Evolutionary conservation across 345 rosid species (phyloP).

Genomic region (Adansonia digitata): DNA sequence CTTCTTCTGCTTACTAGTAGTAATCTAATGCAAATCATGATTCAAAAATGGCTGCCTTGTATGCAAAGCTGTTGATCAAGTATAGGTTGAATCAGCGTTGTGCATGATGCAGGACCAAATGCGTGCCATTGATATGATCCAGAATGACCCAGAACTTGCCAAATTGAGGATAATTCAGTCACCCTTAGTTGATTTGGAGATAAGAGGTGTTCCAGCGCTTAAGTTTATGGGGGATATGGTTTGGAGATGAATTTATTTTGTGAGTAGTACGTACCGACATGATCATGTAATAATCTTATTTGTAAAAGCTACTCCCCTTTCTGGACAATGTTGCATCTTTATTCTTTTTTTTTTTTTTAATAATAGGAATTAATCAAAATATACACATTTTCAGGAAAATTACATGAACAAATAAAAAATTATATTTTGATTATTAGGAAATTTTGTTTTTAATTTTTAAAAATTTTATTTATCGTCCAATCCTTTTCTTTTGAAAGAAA

Average conservation of each 20-base stretch:
- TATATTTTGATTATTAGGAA: too few species aligned
- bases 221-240: constrained; percentile 66
- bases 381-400: too few species aligned
- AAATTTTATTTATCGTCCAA: too few species aligned
- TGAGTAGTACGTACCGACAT: too few species aligned
- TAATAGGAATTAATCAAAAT: too few species aligned
- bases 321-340: too few species aligned
- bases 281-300: too few species aligned
- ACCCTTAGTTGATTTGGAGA: constrained; percentile 63
- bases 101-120: constrained; percentile 53
- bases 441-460: too few species aligned
- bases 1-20: background rate
- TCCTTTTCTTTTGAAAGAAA: too few species aligned
- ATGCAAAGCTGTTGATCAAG: background rate
- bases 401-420: too few species aligned
- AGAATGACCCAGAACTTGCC: constrained; percentile 47
- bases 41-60: background rate
- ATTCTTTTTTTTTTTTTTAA: too few species aligned
- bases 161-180: constrained; percentile 46
- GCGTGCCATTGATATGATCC: constrained; percentile 48
- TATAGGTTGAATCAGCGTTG: background rate
- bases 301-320: too few species aligned
- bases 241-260: constrained; percentile 44
- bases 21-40: background rate
- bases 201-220: constrained; percentile 77